Percentiles rank a stretch among this genome's conserved stretches.
phyloP scores from a whole-genome alignment of 1,284 basidiomycete genomes.

The Laetiporus sulphureus region DNA sequence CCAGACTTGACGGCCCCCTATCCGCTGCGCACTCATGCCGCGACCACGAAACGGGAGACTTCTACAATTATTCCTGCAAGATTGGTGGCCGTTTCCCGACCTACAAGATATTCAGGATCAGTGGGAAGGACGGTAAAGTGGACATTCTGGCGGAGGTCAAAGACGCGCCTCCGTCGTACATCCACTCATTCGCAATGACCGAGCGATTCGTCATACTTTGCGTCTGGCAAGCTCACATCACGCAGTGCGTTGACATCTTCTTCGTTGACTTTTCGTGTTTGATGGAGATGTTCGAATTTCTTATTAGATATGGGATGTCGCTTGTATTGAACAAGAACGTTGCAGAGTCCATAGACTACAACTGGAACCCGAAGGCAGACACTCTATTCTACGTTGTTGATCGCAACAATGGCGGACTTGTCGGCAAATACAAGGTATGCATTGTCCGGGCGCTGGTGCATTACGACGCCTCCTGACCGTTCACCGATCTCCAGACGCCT shows the following conservation, averaged over 20 bases:
- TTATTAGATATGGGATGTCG: conserved; percentile 20
- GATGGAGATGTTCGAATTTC: background rate
- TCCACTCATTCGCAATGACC: conserved; percentile 32
- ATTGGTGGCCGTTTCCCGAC: conserved; percentile 19
- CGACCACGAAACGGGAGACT: conserved; percentile 26
- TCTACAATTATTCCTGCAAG: conserved; percentile 29
- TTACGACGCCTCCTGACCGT: too few relatives aligned
- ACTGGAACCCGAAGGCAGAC: conserved; percentile 24
- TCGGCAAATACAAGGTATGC: conserved; percentile 24
- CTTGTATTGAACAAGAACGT: conserved; percentile 19
- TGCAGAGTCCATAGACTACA: conserved; percentile 23
- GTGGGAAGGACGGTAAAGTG: conserved; percentile 20
- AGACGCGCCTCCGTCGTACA: conserved; percentile 31
- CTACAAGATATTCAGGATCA: conserved; percentile 29
- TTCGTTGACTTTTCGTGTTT: background rate
- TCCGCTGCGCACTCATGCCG: conserved; percentile 31
- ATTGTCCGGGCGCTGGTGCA: too few relatives aligned
- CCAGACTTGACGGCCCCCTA: conserved; percentile 25
- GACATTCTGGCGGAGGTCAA: conserved; percentile 30
- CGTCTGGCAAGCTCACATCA: conserved; percentile 27
- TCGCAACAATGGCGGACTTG: conserved; percentile 27
- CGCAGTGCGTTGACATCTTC: background rate
- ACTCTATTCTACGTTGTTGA: conserved; percentile 32
- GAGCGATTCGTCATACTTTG: conserved; percentile 29
- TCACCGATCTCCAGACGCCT: conserved; percentile 20